phyloP scores from a whole-genome alignment of 345 rosid genomes.

The Mangifera indica region DNA sequence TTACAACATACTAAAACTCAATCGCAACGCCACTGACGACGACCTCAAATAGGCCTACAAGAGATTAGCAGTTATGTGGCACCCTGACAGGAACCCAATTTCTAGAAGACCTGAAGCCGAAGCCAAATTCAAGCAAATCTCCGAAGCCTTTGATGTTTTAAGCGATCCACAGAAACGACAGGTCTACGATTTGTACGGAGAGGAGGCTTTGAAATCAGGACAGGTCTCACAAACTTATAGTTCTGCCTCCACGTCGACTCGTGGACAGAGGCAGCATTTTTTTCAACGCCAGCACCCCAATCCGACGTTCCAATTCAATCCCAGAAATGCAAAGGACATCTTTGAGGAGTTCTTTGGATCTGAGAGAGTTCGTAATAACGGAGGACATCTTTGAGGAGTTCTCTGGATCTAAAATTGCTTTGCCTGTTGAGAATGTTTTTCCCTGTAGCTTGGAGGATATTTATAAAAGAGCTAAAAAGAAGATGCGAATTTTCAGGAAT shows the following conservation, averaged over 20 bases:
- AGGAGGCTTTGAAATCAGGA: constrained; percentile 81
- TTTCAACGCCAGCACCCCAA: constrained; percentile 33
- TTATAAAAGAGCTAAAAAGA: constrained; percentile 73
- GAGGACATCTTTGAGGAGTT: constrained; percentile 68
- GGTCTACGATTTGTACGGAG: constrained; percentile 94
- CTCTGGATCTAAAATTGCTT: constrained; percentile 66
- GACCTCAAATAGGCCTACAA: constrained; percentile 86
- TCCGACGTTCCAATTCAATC: constrained; percentile 55
- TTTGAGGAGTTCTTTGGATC: constrained; percentile 78
- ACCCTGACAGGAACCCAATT: constrained; percentile 90
- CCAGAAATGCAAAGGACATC: constrained; percentile 74
- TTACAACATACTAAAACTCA: constrained; percentile 87
- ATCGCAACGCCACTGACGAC: constrained; percentile 78
- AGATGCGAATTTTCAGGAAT: constrained; percentile 65
- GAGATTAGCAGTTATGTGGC: constrained; percentile 95
- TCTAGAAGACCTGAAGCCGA: constrained; percentile 65
- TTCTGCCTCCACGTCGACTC: constrained; percentile 30
- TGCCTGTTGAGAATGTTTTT: constrained; percentile 59
- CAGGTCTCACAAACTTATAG: constrained; percentile 46
- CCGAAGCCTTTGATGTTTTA: constrained; percentile 87
- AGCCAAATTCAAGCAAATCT: constrained; percentile 86
- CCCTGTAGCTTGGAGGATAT: constrained; percentile 87
- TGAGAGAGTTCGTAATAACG: constrained; percentile 36
- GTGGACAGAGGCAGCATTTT: constrained; percentile 30
- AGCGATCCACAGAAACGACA: constrained; percentile 79